These are phyloP conservation scores for Geranomyces variabilis DNA, from an alignment of 192 early-diverging fungal genomes.

Conservation along the genomic window DNA sequence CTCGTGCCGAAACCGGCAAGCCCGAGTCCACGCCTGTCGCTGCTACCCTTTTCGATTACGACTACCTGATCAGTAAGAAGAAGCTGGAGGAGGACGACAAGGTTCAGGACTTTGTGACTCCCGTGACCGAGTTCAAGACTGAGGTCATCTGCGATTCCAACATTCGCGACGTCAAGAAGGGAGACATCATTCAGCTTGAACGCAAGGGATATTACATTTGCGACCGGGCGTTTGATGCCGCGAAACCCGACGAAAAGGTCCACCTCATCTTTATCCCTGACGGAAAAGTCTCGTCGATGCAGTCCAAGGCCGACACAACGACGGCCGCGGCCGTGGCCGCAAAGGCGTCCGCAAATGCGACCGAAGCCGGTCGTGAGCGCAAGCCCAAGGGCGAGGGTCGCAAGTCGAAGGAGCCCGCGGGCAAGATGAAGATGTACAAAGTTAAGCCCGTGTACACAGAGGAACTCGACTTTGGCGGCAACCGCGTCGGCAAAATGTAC, in stretches of 20 bases:
- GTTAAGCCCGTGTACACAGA: slow-evolving; percentile 44
- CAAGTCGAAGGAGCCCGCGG: slow-evolving; percentile 9
- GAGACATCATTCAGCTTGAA: slow-evolving; percentile 95
- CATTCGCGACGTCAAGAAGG: slow-evolving; percentile 47
- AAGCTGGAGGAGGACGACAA: slow-evolving; percentile 93
- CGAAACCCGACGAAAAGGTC: slow-evolving; percentile 56
- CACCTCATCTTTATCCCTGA: slow-evolving; percentile 91
- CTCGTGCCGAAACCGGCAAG: slow-evolving; percentile 46
- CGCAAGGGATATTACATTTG: slow-evolving; percentile 94
- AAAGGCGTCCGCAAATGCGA: slow-evolving; percentile 3
- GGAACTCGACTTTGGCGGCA: slow-evolving; percentile 37
- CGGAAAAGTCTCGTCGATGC: slow-evolving; percentile 71
- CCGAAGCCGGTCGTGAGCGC: slow-evolving; percentile 15
- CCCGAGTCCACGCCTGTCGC: slow-evolving; percentile 64
- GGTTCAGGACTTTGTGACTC: slow-evolving; percentile 80
- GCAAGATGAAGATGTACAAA: slow-evolving; percentile 52
- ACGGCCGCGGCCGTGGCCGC: neutral
- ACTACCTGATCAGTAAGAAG: slow-evolving; percentile 98
- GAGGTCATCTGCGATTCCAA: slow-evolving; percentile 55
- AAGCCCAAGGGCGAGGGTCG: slow-evolving; percentile 19
- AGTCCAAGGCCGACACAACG: slow-evolving; percentile 41
- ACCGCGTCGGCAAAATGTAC: slow-evolving; percentile 54
- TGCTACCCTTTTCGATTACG: slow-evolving; percentile 83
- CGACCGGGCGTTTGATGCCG: slow-evolving; percentile 61
- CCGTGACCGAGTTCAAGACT: slow-evolving; percentile 78